These are phyloP conservation scores for Talaromyces islandicus DNA, from an alignment of 2,329 filamentous ascomycete species.

Conservation along the genomic window DNA sequence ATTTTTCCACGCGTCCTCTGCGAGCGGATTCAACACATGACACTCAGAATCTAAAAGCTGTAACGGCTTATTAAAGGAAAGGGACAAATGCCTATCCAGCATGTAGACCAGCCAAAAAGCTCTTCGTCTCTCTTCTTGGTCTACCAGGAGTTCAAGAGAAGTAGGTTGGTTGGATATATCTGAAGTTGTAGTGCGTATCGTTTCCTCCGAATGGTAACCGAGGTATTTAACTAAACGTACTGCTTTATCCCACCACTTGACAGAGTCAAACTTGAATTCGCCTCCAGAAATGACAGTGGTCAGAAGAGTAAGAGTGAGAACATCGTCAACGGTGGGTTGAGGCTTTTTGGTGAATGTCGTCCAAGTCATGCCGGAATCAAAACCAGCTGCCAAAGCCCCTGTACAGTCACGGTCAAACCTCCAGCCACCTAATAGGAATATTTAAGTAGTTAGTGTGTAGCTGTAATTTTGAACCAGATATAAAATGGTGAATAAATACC, in stretches of 20 bases:
- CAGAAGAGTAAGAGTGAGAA: constrained; percentile 42
- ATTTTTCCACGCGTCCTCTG: background rate
- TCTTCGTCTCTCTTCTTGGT: constrained; percentile 42
- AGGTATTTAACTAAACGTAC: constrained; percentile 33
- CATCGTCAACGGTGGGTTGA: constrained; percentile 29
- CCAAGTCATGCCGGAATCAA: background rate
- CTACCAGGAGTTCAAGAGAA: constrained; percentile 33
- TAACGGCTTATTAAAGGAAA: constrained; percentile 43
- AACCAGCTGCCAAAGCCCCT: constrained; percentile 5
- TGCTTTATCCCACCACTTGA: constrained; percentile 45
- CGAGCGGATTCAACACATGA: constrained; percentile 26
- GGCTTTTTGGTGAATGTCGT: constrained; percentile 11
- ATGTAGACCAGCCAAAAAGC: constrained; percentile 47
- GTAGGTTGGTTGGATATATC: background rate
- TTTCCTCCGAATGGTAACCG: constrained; percentile 34
- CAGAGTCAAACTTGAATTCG: constrained; percentile 45
- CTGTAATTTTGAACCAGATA: background rate
- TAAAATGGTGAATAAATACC: background rate
- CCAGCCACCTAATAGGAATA: background rate
- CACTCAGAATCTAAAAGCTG: constrained; percentile 44
- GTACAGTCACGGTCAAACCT: constrained; percentile 14
- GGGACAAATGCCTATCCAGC: constrained; percentile 42
- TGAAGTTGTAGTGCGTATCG: constrained; percentile 16
- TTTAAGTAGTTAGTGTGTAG: background rate
- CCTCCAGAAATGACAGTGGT: constrained; percentile 43